phyloP scores from a whole-genome alignment of 805 yeast genomes.

The Wilhelminamyces savonicus region DNA sequence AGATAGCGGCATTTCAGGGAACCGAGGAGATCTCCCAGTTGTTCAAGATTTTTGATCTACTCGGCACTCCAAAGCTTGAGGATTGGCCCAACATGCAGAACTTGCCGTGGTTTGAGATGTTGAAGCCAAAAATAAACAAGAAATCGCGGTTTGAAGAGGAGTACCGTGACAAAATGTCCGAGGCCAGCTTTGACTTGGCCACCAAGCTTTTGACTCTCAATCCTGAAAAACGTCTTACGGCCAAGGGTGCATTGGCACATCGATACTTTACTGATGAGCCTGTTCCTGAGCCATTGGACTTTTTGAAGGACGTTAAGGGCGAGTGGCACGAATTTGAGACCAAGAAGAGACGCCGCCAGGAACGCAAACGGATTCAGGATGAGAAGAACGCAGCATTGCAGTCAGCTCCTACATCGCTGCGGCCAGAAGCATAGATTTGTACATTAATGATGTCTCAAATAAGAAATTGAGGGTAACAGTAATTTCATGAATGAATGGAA shows the following conservation, averaged over 20 bases:
- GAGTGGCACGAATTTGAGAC: slow-evolving; percentile 99
- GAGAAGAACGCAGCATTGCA: too few relatives aligned
- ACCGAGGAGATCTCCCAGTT: slow-evolving; percentile 83
- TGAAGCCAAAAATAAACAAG: slow-evolving; percentile 49
- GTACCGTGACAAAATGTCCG: slow-evolving; percentile 36
- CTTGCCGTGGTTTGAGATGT: slow-evolving; percentile 90
- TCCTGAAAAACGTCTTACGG: slow-evolving; percentile 63
- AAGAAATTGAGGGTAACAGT: slow-evolving; percentile 5
- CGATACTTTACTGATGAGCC: slow-evolving; percentile 71
- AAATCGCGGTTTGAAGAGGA: slow-evolving; percentile 21
- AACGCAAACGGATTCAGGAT: slow-evolving; percentile 33
- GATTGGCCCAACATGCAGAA: slow-evolving; percentile 75
- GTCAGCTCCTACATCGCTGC: slow-evolving; percentile 1
- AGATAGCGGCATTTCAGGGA: slow-evolving; percentile 79
- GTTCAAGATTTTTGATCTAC: slow-evolving; percentile 62
- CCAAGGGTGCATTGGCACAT: slow-evolving; percentile 63
- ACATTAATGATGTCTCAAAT: slow-evolving; percentile 1
- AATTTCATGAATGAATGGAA: not conserved
- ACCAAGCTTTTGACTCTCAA: slow-evolving; percentile 55
- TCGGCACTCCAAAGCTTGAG: slow-evolving; percentile 78
- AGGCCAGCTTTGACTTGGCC: slow-evolving; percentile 61
- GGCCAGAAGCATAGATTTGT: slow-evolving; percentile 1
- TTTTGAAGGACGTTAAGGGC: slow-evolving; percentile 54
- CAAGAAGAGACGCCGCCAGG: slow-evolving; percentile 61
- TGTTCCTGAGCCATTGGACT: slow-evolving; percentile 48